Evolutionary conservation across 1,139 yeast genomes (phyloP), one percentile per base, ranked within the genome.

Genomic region (Scheffersomyces cryptocercus): DNA sequence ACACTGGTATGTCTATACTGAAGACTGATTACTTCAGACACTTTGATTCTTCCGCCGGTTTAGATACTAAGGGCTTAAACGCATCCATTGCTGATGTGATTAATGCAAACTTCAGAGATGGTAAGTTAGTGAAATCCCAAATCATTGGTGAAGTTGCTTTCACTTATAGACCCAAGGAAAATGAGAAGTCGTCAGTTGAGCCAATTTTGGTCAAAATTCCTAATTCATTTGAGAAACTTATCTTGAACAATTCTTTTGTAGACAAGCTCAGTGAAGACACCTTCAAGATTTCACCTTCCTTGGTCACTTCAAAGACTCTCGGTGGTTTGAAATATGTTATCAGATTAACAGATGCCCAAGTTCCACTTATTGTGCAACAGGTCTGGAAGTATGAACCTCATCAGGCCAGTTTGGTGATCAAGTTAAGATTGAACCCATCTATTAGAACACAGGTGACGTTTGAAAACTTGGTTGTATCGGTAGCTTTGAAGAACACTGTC

Each of bases 331-430:
- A 86, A 60, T 88, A 86, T 58, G 75, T 85, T 58, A 47, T 55
- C 16, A 62, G 56, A 28, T 64, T 82, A 48, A 70, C 70, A 42
- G 56, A 58, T 3, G 50, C 55, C 5, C 68, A 72, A 36, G 79
- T 83, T 1, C 97, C 97, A n/a, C 64, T 91, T 28, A 66, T 81
- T 28, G 75, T 91, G 38, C 77, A 82, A 37, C 97, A 96, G 38
- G 81, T 86, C 37, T 91, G 98, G 98, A 85, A 90, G 57, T 85
- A 85, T 58, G 97, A 90, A 62, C 75, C 78, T 16, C 85, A 78
- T 46, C 97, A 90, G 65, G 84, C 97, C 1, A 84, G 95, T 56
- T 84, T 91, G 47, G 86, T 90, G 72, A 72, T 91, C 45, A 82
- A 85, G 34, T 69, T 88, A 52, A 81, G 80, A 58, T 73, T 86